phyloP scores from a whole-genome alignment of 306 rosid genomes.

The Sindora glabra region DNA sequence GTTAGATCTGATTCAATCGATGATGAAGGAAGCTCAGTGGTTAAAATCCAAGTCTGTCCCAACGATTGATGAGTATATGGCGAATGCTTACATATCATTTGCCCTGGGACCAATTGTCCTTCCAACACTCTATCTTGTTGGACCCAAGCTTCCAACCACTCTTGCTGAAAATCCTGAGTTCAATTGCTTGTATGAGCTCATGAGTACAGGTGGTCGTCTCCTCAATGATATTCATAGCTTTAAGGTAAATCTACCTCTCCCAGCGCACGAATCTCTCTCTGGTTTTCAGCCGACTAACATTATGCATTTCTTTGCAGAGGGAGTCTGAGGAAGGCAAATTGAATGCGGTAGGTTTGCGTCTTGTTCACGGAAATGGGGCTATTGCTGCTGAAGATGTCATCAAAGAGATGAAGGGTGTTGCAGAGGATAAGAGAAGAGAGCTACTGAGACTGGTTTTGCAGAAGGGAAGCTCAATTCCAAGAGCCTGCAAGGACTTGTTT shows the following conservation, averaged over 20 bases:
- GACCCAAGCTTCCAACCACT: constrained; percentile 57
- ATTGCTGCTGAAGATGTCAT: constrained; percentile 34
- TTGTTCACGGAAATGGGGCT: constrained; percentile 27
- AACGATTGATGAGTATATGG: constrained; percentile 60
- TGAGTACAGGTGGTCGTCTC: constrained; percentile 65
- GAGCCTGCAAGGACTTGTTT: constrained; percentile 77
- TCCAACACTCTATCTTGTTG: constrained; percentile 65
- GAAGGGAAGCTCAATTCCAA: constrained; percentile 52
- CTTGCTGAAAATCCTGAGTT: constrained; percentile 30
- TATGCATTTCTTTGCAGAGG: constrained; percentile 43
- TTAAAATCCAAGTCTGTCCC: constrained; percentile 42
- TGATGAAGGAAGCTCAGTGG: constrained; percentile 74
- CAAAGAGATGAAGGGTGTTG: constrained; percentile 27
- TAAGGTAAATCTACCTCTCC: constrained; percentile 31
- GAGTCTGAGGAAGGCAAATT: constrained; percentile 77
- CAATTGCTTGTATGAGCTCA: constrained; percentile 37
- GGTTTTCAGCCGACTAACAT: background rate
- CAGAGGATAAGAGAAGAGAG: constrained; percentile 43
- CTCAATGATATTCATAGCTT: constrained; percentile 58
- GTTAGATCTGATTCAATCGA: constrained; percentile 57
- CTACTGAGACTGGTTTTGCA: constrained; percentile 54
- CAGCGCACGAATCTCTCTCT: background rate
- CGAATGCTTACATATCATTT: constrained; percentile 50
- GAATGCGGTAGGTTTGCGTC: constrained; percentile 40
- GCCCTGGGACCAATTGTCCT: constrained; percentile 81